A percentile compares a stretch with the other conserved stretches of the same genome.
phyloP scores from a whole-genome alignment of 106 monocot genomes.

The Dioscorea zingiberensis region DNA sequence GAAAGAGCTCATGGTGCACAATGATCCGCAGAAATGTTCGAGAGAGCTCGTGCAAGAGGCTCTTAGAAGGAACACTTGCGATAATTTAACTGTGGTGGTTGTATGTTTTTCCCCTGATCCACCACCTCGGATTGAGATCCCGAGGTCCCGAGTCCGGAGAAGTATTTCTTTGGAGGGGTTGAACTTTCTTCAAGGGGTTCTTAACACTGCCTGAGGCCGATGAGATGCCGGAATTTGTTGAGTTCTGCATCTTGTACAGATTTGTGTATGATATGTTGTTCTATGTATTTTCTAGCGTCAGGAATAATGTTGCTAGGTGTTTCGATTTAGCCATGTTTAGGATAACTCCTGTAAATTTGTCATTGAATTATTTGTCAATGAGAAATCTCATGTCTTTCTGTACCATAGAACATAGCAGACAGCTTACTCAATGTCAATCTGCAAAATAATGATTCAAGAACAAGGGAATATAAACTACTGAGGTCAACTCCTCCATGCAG shows the following conservation, averaged over 20 bases:
- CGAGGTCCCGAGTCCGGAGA: constrained; percentile 55
- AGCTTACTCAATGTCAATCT: no score
- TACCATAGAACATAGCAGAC: neutral
- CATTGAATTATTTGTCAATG: no score
- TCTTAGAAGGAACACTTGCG: constrained; percentile 33
- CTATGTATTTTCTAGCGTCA: no score
- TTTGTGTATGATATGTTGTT: no score
- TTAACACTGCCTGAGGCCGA: constrained; percentile 29
- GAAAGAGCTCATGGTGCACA: constrained; percentile 46
- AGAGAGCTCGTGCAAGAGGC: constrained; percentile 43
- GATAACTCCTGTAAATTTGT: no score
- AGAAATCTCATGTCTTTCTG: no score
- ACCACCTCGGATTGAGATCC: constrained; percentile 54
- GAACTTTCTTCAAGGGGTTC: constrained; percentile 51
- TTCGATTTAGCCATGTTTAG: no score
- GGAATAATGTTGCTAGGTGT: no score
- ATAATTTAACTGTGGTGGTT: constrained; percentile 52
- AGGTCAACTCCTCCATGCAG: constrained; percentile 79
- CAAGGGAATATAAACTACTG: no score
- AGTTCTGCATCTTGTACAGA: no score
- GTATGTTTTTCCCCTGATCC: constrained; percentile 48
- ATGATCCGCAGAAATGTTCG: constrained; percentile 38
- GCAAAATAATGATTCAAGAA: no score
- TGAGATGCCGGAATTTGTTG: no score
- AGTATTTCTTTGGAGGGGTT: constrained; percentile 67